A percentile compares a stretch with the other conserved stretches of the same genome.
Conservation (phyloP, 2,329 filamentous ascomycete genomes). For the Fusarium sororula region DNA sequence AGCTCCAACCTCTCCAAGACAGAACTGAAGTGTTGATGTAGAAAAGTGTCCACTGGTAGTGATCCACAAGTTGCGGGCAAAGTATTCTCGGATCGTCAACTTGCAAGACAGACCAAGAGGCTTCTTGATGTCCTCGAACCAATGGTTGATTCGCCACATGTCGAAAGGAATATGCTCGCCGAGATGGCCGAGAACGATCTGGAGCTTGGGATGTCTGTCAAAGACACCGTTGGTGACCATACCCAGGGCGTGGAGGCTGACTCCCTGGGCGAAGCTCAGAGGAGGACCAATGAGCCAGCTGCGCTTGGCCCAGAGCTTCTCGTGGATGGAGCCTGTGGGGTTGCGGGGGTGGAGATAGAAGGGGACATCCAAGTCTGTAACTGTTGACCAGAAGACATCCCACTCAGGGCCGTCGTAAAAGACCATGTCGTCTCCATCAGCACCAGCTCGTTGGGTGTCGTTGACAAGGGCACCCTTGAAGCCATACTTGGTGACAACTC, state of each 20-base stretch:
- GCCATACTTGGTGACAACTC: conserved; percentile 65
- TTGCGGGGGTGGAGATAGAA: conserved; percentile 71
- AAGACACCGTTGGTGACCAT: conserved; percentile 62
- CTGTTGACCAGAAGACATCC: conserved; percentile 69
- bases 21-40: conserved; percentile 60
- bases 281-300: conserved; percentile 69
- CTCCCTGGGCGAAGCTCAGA: conserved; percentile 66
- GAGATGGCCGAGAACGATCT: conserved; percentile 58
- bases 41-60: conserved; percentile 67
- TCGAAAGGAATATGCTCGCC: conserved; percentile 61
- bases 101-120: conserved; percentile 58
- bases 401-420: conserved; percentile 71
- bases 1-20: conserved; percentile 57
- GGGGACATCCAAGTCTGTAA: conserved; percentile 68
- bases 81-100: conserved; percentile 62
- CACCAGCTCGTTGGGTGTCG: conserved; percentile 67
- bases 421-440: conserved; percentile 67
- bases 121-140: conserved; percentile 66
- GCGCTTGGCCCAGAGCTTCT: conserved; percentile 67
- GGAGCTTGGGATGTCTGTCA: conserved; percentile 56
- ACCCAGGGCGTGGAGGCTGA: conserved; percentile 65
- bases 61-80: conserved; percentile 64
- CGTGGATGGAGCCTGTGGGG: conserved; percentile 64
- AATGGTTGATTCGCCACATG: conserved; percentile 61
- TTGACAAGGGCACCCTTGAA: conserved; percentile 71